Conservation (phyloP, 140 eudicot species). For the Anethum foeniculum region DNA sequence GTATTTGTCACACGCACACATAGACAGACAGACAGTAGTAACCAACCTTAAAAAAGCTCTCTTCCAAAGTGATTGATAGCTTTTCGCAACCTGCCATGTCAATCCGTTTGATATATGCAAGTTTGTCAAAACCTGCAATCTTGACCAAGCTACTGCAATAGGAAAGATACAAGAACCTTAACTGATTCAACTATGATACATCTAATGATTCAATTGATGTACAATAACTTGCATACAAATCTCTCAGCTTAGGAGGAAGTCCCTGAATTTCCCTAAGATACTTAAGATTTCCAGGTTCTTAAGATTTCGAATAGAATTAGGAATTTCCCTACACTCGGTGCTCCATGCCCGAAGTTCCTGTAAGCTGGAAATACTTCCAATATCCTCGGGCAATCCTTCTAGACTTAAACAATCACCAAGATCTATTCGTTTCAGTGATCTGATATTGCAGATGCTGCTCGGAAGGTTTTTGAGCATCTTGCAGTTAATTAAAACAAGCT, state of each 20-base stretch:
- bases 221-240: background rate
- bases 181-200: background rate
- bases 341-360: background rate
- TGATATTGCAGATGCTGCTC: background rate
- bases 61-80: no score
- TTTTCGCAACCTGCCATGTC: background rate
- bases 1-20: no score
- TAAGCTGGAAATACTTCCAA: background rate
- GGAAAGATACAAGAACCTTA: conserved; percentile 1
- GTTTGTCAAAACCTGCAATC: background rate
- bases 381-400: background rate
- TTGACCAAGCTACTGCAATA: background rate
- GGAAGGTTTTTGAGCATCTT: background rate
- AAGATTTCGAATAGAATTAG: background rate
- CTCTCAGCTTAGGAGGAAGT: background rate
- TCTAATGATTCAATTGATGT: background rate
- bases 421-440: background rate
- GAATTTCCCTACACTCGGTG: background rate
- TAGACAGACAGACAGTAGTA: background rate
- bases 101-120: background rate
- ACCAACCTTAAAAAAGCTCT: no score
- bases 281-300: background rate
- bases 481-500: background rate
- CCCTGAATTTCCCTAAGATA: background rate
- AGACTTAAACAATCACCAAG: background rate